Conservation (phyloP, 306 rosid genomes). For the Parietaria judaica region DNA sequence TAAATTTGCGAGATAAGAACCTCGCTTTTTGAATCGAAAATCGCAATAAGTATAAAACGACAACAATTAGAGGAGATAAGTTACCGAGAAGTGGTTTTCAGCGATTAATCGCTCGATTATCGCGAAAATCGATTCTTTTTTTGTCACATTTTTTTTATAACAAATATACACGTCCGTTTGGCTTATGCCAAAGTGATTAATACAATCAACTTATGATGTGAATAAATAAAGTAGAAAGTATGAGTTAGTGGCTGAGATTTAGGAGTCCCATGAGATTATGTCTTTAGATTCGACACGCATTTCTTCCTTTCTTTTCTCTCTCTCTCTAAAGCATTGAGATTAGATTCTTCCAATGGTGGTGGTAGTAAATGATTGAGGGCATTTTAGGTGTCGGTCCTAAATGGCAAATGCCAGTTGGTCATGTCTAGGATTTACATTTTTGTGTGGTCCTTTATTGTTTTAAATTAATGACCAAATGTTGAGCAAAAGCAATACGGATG, state of each 20-base stretch:
- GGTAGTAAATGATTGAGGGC: neutral
- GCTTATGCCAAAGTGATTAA: neutral
- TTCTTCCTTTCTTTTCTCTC: neutral
- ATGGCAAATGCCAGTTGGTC: neutral
- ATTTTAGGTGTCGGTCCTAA: neutral
- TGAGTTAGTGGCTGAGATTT: neutral
- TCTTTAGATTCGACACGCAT: conserved; percentile 3
- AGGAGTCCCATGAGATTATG: neutral
- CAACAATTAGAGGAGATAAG: too few relatives aligned
- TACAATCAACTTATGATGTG: neutral
- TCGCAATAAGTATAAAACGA: too few relatives aligned
- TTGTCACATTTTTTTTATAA: neutral
- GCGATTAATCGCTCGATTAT: too few relatives aligned
- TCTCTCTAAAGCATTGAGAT: neutral
- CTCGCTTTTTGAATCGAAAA: too few relatives aligned
- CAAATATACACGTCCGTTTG: neutral
- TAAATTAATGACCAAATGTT: conserved; percentile 1
- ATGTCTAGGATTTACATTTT: neutral
- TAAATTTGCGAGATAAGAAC: too few relatives aligned
- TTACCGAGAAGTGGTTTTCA: too few relatives aligned
- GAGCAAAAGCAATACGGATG: too few relatives aligned
- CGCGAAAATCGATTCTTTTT: too few relatives aligned
- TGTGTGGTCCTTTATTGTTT: neutral
- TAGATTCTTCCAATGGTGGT: neutral
- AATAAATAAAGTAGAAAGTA: neutral